A percentile compares a stretch with the other conserved stretches of the same genome.
Conservation (phyloP, 768 basidiomycete species). For the Suillus subalutaceus region DNA sequence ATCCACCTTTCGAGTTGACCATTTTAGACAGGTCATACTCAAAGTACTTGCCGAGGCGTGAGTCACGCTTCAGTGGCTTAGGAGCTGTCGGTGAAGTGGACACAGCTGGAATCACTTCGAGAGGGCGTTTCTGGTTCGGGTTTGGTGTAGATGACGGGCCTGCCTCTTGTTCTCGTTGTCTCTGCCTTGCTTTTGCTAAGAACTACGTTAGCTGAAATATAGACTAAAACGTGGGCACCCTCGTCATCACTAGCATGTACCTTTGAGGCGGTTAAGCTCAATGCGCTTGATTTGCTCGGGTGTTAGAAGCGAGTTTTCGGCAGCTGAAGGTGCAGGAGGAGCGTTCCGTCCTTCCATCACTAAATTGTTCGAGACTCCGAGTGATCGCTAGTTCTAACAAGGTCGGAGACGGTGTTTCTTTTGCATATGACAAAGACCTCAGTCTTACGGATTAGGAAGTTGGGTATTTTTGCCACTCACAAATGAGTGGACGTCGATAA, state of each 20-base stretch:
- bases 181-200: conserved; percentile 75
- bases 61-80: conserved; percentile 65
- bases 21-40: conserved; percentile 98
- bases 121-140: conserved; percentile 74
- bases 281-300: conserved; percentile 73
- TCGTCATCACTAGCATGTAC: conserved; percentile 35
- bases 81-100: conserved; percentile 64
- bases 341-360: conserved; percentile 13
- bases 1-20: conserved; percentile 96
- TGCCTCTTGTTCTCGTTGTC: conserved; percentile 60
- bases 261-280: conserved; percentile 80
- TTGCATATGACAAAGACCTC: neutral
- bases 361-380: neutral
- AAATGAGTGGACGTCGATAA: neutral
- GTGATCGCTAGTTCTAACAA: neutral
- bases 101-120: conserved; percentile 56
- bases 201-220: conserved; percentile 12
- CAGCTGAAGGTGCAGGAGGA: conserved; percentile 14
- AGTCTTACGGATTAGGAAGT: conserved; percentile 3
- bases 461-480: neutral
- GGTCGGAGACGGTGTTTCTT: neutral
- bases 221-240: neutral
- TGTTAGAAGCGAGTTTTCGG: conserved; percentile 42
- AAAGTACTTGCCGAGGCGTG: conserved; percentile 87
- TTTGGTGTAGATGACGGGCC: conserved; percentile 56